Base-by-base conservation (phyloP, 2,329 filamentous ascomycete species). In the Cladophialophora exuberans region DNA sequence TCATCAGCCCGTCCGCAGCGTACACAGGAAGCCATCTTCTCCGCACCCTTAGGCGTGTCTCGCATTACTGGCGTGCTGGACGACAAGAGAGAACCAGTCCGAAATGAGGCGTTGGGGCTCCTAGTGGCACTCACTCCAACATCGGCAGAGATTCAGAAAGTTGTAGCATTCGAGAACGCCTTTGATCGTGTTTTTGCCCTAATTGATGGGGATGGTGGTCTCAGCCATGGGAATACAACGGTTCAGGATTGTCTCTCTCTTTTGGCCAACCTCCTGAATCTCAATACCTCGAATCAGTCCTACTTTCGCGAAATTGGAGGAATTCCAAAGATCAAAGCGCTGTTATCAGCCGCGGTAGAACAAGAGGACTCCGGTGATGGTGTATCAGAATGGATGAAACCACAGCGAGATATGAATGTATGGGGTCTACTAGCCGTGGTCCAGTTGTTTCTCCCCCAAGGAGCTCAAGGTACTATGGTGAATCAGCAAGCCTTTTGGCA, bases 171-270 rank as follows among this genome's bases (percentile, higher is more conserved):
- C 63, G 91, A 97, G 66, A 93, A 90, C 77, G 90, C 92, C 0
- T 97, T 97, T 65, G 90, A 94, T 58, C 85, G 87, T 38, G 77
- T 95, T 22, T 97, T 97, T 69, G 79, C 79, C 39, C 86, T 97
- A 49, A 89, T 99, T 49, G 82, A 87, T 62, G 77, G 80, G 0
- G 94, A 99, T 66, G 94, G 94, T 0, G 88, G 87, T 2, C 76
- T 99, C 39, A 81, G 80, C 3, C 86, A 95, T 64, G 94, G 94
- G 13, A 90, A 89, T 36, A 87, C 93, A 58, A 83, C 89, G 10
- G 89, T 97, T 2, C 93, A 97, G 71, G 94, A 99, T 71, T 97
- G 92, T 64, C 77, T 99, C 17, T 93, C 94, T 54, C 78, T 99
- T 49, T 78, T 97, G 44, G 90, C 91, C 36, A 97, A 97, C 69